Percentiles rank a stretch among this genome's conserved stretches.
These are phyloP conservation scores for Rhododendron ovatum DNA, from an alignment of 148 eudicot species.

Conservation along the genomic window DNA sequence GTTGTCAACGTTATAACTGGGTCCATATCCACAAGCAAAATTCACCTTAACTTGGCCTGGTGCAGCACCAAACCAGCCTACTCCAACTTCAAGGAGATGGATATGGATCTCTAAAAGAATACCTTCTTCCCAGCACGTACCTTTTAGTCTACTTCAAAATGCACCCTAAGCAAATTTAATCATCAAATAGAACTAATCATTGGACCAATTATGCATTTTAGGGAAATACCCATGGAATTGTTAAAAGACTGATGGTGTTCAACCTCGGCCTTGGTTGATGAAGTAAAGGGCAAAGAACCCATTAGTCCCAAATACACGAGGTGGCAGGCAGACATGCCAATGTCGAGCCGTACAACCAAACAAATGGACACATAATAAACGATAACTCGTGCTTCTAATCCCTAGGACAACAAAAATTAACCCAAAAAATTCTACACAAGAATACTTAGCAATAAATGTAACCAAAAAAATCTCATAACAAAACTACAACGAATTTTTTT, in stretches of 20 bases:
- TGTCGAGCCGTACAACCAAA: background rate
- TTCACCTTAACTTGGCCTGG: background rate
- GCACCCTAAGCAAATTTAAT: background rate
- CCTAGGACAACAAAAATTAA: background rate
- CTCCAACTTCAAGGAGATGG: background rate
- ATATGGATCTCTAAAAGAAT: background rate
- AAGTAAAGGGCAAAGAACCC: background rate
- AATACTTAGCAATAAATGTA: background rate
- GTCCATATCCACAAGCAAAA: background rate
- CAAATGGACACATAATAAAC: background rate
- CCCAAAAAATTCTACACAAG: background rate
- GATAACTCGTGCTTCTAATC: background rate
- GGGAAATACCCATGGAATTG: background rate
- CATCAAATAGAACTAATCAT: background rate
- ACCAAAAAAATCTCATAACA: background rate
- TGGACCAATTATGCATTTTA: background rate
- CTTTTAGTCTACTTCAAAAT: background rate
- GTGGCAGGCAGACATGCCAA: background rate
- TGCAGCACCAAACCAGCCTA: background rate
- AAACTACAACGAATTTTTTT: conserved; percentile 13
- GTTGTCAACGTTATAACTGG: background rate
- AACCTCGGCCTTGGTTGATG: background rate
- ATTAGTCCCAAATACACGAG: background rate
- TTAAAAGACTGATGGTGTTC: background rate
- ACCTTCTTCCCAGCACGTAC: background rate